These are phyloP conservation scores for Fomitiporia mediterranea DNA, from an alignment of 1,284 basidiomycete genomes.

Conservation along the genomic window DNA sequence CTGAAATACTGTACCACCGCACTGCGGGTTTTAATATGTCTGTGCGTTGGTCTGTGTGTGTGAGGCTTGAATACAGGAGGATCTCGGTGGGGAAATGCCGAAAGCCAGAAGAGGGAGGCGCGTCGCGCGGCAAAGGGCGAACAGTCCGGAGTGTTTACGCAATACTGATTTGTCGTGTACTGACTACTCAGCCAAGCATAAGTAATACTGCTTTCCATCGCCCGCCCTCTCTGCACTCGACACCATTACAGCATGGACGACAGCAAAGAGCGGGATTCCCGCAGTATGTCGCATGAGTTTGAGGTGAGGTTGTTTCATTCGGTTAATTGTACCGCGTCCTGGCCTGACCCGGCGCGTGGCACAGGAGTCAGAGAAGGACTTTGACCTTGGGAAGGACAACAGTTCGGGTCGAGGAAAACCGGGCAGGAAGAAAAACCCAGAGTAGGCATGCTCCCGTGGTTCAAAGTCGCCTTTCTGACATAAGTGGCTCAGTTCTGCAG, in stretches of 20 bases:
- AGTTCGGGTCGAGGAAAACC: slow-evolving; percentile 55
- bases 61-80: too few species aligned
- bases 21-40: too few species aligned
- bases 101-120: too few species aligned
- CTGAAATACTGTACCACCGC: too few species aligned
- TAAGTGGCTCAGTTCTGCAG: slow-evolving; percentile 59
- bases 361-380: slow-evolving; percentile 58
- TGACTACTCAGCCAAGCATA: background rate
- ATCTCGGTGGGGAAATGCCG: too few species aligned
- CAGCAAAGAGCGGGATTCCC: slow-evolving; percentile 16
- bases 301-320: slow-evolving; percentile 4
- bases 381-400: slow-evolving; percentile 31
- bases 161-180: background rate
- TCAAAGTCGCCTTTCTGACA: slow-evolving; percentile 15
- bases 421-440: slow-evolving; percentile 82
- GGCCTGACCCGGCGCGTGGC: background rate
- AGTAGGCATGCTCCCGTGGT: slow-evolving; percentile 45
- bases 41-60: too few species aligned
- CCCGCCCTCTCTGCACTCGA: slow-evolving; percentile 1
- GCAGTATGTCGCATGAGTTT: slow-evolving; percentile 19
- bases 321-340: background rate
- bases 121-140: background rate
- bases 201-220: background rate
- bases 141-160: background rate
- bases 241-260: slow-evolving; percentile 1